Base-by-base conservation (phyloP, 1,284 basidiomycete genomes). In the Athelia psychrophila region DNA sequence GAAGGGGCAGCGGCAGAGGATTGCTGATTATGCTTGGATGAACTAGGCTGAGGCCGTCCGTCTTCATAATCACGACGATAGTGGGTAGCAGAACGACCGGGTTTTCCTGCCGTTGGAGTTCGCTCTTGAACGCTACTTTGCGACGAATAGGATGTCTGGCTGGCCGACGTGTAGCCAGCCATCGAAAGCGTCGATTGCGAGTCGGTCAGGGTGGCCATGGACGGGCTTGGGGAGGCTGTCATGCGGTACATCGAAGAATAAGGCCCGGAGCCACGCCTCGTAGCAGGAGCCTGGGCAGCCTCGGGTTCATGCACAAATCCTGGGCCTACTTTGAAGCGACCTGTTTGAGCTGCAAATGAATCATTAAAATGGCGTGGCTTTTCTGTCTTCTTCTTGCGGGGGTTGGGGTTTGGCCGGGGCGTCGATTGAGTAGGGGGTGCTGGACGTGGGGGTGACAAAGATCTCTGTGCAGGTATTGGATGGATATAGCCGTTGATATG, bases 341-440 rank as follows among this genome's bases (percentile, higher is more conserved):
- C 57, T 3, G 70, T 71, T 51, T 76, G 72, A n/a, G 64, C 61
- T 24, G 67, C 60, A 56, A 69, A 75, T n/a, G 64, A 62, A 44
- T 63, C 62, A 48, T 52, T 58, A 45, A 46, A 46, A 23, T 46
- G 44, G 12, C 25, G 19, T 24, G 44, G 9, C 12, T 27, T 23
- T 23, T 60, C 56, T 30, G 56, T 60, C 51, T 60, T 65, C 48
- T 56, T 66, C 24, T 60, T 62, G 12, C 62, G 60, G 18, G 62
- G 57, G 16, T 60, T 52, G 13, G 59, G 52, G 48, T 62, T 66
- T 59, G 63, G 64, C 57, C 68, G 56, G 13, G 63, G 57, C 3
- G 49, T 5, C 20, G 38, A 8, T 42, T 6, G 38, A 30, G 5
- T 30, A 30, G 5, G 5, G 27, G 27, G 6, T 30, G 13, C 27